Evolutionary conservation across 2,329 filamentous ascomycete genomes (phyloP).

Genomic region (Exophiala alcalophila): DNA sequence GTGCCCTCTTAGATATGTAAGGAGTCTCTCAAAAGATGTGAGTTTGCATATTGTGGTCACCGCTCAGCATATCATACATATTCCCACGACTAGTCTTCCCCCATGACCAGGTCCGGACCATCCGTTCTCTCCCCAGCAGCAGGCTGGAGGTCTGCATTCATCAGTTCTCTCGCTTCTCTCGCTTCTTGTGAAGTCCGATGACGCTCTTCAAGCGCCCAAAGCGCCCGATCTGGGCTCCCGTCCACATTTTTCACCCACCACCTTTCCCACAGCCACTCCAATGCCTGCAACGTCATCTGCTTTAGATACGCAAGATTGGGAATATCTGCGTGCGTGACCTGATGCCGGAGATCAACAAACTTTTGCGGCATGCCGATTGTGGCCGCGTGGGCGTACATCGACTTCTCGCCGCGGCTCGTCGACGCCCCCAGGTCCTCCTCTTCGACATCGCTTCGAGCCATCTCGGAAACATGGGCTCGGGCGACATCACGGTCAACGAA

Average conservation of each 20-base stretch:
- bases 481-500: constrained; percentile 32
- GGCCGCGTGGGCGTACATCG: constrained; percentile 30
- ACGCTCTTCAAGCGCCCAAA: constrained; percentile 22
- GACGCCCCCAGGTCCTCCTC: constrained; percentile 1
- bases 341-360: constrained; percentile 78
- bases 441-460: constrained; percentile 15
- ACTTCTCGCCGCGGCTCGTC: constrained; percentile 25
- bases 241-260: constrained; percentile 29
- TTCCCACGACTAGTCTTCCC: too few species aligned
- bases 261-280: constrained; percentile 71
- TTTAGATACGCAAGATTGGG: constrained; percentile 67
- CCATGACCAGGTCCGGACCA: too few species aligned
- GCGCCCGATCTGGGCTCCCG: constrained; percentile 19
- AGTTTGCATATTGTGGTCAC: too few species aligned
- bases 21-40: too few species aligned
- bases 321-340: constrained; percentile 76
- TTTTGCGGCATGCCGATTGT: constrained; percentile 44
- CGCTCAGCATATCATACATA: too few species aligned
- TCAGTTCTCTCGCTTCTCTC: constrained; percentile 5
- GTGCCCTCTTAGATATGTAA: too few species aligned
- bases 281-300: constrained; percentile 60
- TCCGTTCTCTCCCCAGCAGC: too few species aligned
- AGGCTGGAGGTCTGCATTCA: too few species aligned
- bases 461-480: constrained; percentile 19
- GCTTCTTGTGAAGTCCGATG: constrained; percentile 10